phyloP scores from a whole-genome alignment of 345 rosid genomes.

The Ceriops zippeliana region DNA sequence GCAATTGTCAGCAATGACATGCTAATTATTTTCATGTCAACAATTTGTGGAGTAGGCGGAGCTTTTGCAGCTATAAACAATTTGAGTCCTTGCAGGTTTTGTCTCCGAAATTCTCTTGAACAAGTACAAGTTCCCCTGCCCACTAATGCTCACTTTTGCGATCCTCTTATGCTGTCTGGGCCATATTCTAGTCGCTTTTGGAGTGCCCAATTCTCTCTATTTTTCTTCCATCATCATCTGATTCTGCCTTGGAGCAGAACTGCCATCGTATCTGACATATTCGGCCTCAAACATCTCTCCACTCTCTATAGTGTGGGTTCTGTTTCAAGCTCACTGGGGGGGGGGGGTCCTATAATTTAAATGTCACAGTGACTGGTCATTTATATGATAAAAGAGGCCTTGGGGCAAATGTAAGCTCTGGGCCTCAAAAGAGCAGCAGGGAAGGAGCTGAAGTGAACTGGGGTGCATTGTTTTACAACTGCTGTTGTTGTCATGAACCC shows the following conservation, averaged over 20 bases:
- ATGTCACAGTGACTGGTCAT: constrained; percentile 22
- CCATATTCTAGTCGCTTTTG: constrained; percentile 15
- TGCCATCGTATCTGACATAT: constrained; percentile 21
- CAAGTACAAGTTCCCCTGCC: constrained; percentile 16
- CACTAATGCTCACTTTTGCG: constrained; percentile 10
- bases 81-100: constrained; percentile 20
- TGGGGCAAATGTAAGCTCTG: constrained; percentile 10
- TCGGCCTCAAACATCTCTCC: constrained; percentile 23
- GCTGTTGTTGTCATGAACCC: constrained; percentile 9
- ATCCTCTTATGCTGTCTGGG: constrained; percentile 15
- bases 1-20: constrained; percentile 20
- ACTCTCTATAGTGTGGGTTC: constrained; percentile 20
- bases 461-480: constrained; percentile 11
- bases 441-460: constrained; percentile 8
- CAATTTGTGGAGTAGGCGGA: constrained; percentile 22
- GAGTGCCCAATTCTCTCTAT: constrained; percentile 19
- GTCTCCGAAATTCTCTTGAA: constrained; percentile 13
- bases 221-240: constrained; percentile 18
- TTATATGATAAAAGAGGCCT: constrained; percentile 21
- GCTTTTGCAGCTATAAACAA: constrained; percentile 23
- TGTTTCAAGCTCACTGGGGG: constrained; percentile 21
- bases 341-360: constrained; percentile 21
- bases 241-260: constrained; percentile 25
- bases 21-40: constrained; percentile 18
- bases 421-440: constrained; percentile 12